Evolutionary conservation across 768 basidiomycete genomes (phyloP).

Genomic region (Termitomyces sp.): DNA sequence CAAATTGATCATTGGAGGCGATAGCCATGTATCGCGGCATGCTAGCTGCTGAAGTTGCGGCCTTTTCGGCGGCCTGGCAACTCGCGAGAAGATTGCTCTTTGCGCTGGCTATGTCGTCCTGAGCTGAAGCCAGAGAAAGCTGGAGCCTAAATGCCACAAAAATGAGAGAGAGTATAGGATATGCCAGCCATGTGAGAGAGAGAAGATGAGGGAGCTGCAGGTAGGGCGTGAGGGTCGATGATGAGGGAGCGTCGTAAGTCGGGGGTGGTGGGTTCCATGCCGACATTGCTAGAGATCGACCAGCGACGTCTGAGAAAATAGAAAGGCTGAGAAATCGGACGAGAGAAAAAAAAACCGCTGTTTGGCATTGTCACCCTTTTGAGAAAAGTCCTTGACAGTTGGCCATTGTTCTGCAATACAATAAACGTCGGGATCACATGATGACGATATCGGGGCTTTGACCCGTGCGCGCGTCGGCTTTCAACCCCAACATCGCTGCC

Average conservation of each 20-base stretch:
- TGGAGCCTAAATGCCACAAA: slow-evolving; percentile 84
- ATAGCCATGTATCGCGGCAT: slow-evolving; percentile 86
- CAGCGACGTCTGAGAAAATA: slow-evolving; percentile 34
- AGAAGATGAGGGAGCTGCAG: slow-evolving; percentile 78
- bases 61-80: slow-evolving; percentile 80
- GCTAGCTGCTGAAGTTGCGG: slow-evolving; percentile 76
- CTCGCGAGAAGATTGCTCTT: slow-evolving; percentile 76
- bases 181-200: slow-evolving; percentile 87
- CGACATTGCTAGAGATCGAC: slow-evolving; percentile 33
- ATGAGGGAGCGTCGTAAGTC: slow-evolving; percentile 44
- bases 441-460: not conserved
- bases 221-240: slow-evolving; percentile 64
- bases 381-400: slow-evolving; percentile 7
- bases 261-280: slow-evolving; percentile 44
- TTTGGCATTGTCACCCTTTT: slow-evolving; percentile 11
- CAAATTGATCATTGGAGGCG: slow-evolving; percentile 76
- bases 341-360: slow-evolving; percentile 8
- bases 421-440: not conserved
- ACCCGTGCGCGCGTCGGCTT: too few species aligned
- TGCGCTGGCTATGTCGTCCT: slow-evolving; percentile 60
- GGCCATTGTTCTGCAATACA: slow-evolving; percentile 1
- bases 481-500: too few species aligned
- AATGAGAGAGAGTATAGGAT: slow-evolving; percentile 82
- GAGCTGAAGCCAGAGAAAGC: slow-evolving; percentile 63
- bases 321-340: slow-evolving; percentile 12